Percentiles rank a stretch among this genome's conserved stretches.
These are phyloP conservation scores for Pseudognaphalium luteoalbum DNA, from an alignment of 129 eudicot genomes.

Conservation along the genomic window DNA sequence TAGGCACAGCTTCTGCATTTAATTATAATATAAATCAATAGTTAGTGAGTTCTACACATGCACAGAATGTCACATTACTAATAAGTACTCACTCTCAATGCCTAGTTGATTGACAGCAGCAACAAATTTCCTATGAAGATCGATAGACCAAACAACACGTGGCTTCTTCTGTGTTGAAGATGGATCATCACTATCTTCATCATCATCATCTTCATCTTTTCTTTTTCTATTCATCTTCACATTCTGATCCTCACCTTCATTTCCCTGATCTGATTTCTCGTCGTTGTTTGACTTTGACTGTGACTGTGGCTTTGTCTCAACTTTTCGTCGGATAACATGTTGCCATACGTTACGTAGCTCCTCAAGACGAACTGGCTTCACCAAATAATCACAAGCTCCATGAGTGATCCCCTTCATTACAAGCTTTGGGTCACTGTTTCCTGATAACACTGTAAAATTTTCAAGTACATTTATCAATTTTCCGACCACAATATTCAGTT, in stretches of 20 bases:
- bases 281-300: conserved; percentile 50
- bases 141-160: conserved; percentile 94
- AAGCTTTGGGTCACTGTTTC: conserved; percentile 77
- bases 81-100: conserved; percentile 70
- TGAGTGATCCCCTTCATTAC: conserved; percentile 95
- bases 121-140: conserved; percentile 89
- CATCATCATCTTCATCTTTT: conserved; percentile 86
- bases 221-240: conserved; percentile 65
- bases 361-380: conserved; percentile 85
- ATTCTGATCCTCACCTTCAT: conserved; percentile 66
- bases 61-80: not conserved
- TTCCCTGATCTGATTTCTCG: conserved; percentile 47
- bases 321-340: conserved; percentile 84
- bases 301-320: conserved; percentile 43
- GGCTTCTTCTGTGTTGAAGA: conserved; percentile 68
- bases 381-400: conserved; percentile 94
- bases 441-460: conserved; percentile 74
- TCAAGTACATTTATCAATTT: not conserved
- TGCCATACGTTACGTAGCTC: conserved; percentile 94
- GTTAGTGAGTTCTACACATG: conserved; percentile 8
- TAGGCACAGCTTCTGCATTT: conserved; percentile 86
- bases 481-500: not conserved
- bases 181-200: conserved; percentile 70
- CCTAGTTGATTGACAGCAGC: conserved; percentile 89
- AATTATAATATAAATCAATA: conserved; percentile 5